Conservation (phyloP, 768 basidiomycete genomes). For the Pholiota microspora region DNA sequence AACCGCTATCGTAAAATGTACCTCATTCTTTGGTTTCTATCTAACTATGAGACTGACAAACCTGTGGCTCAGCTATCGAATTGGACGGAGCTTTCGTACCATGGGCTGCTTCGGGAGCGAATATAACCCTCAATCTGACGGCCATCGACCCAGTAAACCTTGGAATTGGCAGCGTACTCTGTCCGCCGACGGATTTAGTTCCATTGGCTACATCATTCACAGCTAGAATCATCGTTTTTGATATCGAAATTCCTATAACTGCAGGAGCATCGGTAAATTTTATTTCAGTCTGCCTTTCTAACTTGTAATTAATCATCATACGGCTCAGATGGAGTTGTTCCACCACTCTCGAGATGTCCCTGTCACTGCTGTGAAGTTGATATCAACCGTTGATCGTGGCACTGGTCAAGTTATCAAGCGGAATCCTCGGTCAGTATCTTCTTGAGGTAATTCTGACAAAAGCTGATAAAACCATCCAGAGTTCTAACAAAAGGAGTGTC, state of each 20-base stretch:
- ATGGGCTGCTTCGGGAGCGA: conserved; percentile 91
- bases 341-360: conserved; percentile 94
- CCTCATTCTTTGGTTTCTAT: conserved; percentile 10
- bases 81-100: conserved; percentile 71
- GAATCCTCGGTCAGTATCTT: conserved; percentile 69
- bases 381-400: conserved; percentile 76
- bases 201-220: conserved; percentile 76
- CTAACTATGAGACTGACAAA: background rate
- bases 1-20: conserved; percentile 73
- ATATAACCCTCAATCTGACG: conserved; percentile 81
- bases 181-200: conserved; percentile 67
- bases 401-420: conserved; percentile 71
- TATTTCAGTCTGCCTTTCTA: background rate
- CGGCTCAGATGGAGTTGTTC: conserved; percentile 82
- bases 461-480: conserved; percentile 34
- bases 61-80: conserved; percentile 75
- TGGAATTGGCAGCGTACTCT: conserved; percentile 86
- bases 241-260: conserved; percentile 86
- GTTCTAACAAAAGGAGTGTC: conserved; percentile 83
- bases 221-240: conserved; percentile 92
- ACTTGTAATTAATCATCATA: background rate
- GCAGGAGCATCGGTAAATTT: conserved; percentile 71
- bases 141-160: conserved; percentile 85
- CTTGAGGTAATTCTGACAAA: background rate
- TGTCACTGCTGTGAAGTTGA: conserved; percentile 78